These are phyloP conservation scores for Candida stauntonica DNA, from an alignment of 805 yeast genomes.

Conservation along the genomic window DNA sequence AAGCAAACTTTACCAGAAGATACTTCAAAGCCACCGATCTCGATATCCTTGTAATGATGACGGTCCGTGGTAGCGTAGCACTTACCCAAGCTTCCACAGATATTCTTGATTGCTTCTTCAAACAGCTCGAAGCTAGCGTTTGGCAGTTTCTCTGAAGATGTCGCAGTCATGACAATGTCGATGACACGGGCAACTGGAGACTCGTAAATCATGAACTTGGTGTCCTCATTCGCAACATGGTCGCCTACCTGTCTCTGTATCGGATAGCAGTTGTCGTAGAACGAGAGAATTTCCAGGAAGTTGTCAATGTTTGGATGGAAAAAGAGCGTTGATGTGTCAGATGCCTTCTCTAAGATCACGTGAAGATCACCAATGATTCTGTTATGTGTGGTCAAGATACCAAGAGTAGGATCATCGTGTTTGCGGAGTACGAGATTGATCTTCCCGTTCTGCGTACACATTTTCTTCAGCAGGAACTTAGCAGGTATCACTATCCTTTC, in stretches of 20 bases:
- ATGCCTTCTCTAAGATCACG: conserved; percentile 26
- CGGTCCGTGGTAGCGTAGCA: conserved; percentile 4
- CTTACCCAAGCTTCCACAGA: conserved; percentile 1
- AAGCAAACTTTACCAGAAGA: conserved; percentile 51
- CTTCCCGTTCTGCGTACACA: conserved; percentile 5
- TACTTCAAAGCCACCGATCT: conserved; percentile 35
- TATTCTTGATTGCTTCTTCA: conserved; percentile 2
- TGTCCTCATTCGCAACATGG: conserved; percentile 58
- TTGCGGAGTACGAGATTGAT: conserved; percentile 26
- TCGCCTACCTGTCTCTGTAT: conserved; percentile 59
- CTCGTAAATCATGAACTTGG: conserved; percentile 45
- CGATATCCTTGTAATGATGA: conserved; percentile 23
- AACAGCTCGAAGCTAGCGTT: background rate
- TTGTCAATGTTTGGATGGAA: conserved; percentile 27
- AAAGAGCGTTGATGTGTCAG: conserved; percentile 30
- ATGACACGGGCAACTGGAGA: conserved; percentile 43
- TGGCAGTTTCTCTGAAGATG: conserved; percentile 7
- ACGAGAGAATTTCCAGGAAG: conserved; percentile 33
- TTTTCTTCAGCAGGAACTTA: conserved; percentile 2
- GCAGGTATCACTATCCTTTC: conserved; percentile 9
- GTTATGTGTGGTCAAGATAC: conserved; percentile 12
- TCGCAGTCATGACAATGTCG: conserved; percentile 37
- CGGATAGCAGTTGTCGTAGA: conserved; percentile 55
- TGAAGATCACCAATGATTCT: conserved; percentile 16
- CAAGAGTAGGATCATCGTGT: conserved; percentile 29